These are phyloP conservation scores for Chenopodium formosanum DNA, from an alignment of 148 eudicot genomes.

Conservation along the genomic window DNA sequence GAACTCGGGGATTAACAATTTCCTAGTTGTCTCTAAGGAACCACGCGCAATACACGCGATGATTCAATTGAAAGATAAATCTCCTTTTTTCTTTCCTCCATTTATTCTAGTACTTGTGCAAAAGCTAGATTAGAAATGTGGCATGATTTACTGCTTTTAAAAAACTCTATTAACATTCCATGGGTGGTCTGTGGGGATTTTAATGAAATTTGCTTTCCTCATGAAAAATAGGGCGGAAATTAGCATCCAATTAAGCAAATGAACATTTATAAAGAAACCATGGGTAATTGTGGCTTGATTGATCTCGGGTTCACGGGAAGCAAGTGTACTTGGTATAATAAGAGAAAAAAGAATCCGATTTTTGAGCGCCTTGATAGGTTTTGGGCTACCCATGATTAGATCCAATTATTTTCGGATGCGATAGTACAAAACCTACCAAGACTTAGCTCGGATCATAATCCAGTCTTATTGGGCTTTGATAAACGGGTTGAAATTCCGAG, in stretches of 20 bases:
- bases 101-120: neutral
- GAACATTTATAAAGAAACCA: neutral
- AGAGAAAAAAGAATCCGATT: neutral
- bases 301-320: neutral
- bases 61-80: too few species aligned
- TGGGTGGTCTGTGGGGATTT: neutral
- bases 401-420: too few species aligned
- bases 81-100: neutral
- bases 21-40: neutral
- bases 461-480: too few species aligned
- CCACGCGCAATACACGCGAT: neutral
- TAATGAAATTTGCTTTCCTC: too few species aligned
- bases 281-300: neutral
- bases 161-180: neutral
- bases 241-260: fast-evolving
- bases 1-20: neutral
- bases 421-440: too few species aligned
- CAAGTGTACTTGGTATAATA: neutral
- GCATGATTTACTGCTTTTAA: neutral
- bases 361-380: too few species aligned
- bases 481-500: too few species aligned
- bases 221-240: neutral
- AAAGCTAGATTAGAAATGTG: neutral
- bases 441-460: too few species aligned
- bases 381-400: too few species aligned